Evolutionary conservation across 2,329 filamentous ascomycete genomes (phyloP), one percentile per base, ranked within the genome.

Genomic region (Ophiostoma tasmaniense): DNA sequence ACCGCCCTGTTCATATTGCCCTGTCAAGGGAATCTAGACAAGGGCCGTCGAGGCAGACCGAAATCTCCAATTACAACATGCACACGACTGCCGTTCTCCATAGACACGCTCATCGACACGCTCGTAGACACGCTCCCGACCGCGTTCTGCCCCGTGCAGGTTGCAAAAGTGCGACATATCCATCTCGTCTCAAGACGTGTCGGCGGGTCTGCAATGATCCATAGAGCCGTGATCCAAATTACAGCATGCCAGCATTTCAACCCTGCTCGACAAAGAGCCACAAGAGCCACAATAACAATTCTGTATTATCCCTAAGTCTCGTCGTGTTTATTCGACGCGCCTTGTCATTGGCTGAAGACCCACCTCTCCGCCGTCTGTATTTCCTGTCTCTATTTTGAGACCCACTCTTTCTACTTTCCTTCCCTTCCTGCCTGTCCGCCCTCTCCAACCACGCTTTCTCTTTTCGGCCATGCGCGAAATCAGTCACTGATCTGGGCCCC

Each of bases 401-500:
- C n/a, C 33, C 33, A 39, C 66, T 20, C 20, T 37, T 17, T 22
- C 33, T 22, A 28, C 3, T 25, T 55, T 55, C 50, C 50, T n/a
- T 55, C 8, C 22, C 22, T 25, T 55, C 50, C n/a, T 55, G n/a
- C 22, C 50, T 55, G n/a, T 55, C n/a, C 50, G 17, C 50, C 50
- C 50, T 55, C 50, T 55, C 22, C 50, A 30, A 8, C 3, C 28
- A 5, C 20, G 33, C 61, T 39, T 62, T 5, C 22, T 52, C 50
- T 67, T 69, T 66, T 68, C 30, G 30, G 62, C 61, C 67, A 62
- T 39, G 22, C 37, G 50, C 64, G 45, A 70, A 71, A 72, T 72
- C 73, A 73, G 71, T 70, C 68, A 71, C 72, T 74, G 72, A 73
- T 73, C 70, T 67, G 66, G 62, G n/a, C 30, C 66, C 67, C 45